A percentile compares a stretch with the other conserved stretches of the same genome.
phyloP scores from a whole-genome alignment of 768 basidiomycete species.

The Auriscalpium vulgare region DNA sequence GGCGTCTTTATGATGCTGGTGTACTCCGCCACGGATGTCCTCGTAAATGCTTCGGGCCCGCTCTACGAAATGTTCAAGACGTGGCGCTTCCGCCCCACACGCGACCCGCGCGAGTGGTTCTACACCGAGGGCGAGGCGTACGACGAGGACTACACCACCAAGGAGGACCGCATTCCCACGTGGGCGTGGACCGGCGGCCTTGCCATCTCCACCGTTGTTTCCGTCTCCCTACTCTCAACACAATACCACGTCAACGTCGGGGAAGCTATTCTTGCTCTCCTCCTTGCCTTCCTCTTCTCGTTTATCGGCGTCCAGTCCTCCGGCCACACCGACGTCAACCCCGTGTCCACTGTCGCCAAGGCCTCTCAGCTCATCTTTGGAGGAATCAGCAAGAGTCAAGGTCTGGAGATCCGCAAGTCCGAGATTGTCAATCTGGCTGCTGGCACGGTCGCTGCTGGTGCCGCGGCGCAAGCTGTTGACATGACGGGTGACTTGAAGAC shows the following conservation, averaged over 20 bases:
- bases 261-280: constrained; percentile 45
- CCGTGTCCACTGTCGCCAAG: constrained; percentile 52
- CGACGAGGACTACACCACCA: constrained; percentile 45
- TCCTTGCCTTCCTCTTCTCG: constrained; percentile 58
- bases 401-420: constrained; percentile 26
- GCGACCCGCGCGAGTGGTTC: constrained; percentile 14
- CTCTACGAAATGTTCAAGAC: constrained; percentile 20
- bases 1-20: constrained; percentile 55
- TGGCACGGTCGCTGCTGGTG: constrained; percentile 46
- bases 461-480: constrained; percentile 50
- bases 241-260: constrained; percentile 52
- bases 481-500: constrained; percentile 67
- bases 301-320: constrained; percentile 59
- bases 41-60: constrained; percentile 32
- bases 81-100: constrained; percentile 2
- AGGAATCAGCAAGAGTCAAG: constrained; percentile 44
- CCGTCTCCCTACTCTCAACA: constrained; percentile 44
- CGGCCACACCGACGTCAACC: constrained; percentile 56
- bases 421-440: constrained; percentile 43
- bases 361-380: constrained; percentile 61
- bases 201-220: constrained; percentile 38
- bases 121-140: constrained; percentile 26
- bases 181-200: constrained; percentile 49
- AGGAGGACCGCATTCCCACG: constrained; percentile 45
- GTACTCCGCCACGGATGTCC: constrained; percentile 49